phyloP scores from a whole-genome alignment of 2,329 filamentous ascomycete genomes.

The Penicillium sp. region DNA sequence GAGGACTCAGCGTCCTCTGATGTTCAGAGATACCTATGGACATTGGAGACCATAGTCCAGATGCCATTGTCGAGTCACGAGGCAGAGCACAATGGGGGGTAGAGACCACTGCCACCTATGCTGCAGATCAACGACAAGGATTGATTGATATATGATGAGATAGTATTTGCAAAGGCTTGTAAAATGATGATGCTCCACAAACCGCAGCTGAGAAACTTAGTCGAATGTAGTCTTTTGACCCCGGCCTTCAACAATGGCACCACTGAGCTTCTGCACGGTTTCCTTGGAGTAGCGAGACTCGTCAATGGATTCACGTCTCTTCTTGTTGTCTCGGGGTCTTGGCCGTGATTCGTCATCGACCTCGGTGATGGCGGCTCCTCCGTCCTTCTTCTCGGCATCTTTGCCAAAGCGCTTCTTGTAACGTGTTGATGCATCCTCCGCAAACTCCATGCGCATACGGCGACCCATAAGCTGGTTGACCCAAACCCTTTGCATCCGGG shows the following conservation, averaged over 20 bases:
- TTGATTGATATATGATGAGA: background rate
- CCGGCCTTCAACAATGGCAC: constrained; percentile 70
- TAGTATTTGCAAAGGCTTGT: background rate
- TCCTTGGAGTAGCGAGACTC: constrained; percentile 48
- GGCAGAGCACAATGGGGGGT: background rate
- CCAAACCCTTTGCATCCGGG: constrained; percentile 62
- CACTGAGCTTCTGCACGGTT: constrained; percentile 64
- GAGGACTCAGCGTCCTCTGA: background rate
- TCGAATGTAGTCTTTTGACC: constrained; percentile 84
- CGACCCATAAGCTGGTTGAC: constrained; percentile 80
- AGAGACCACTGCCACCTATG: background rate
- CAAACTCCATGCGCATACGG: constrained; percentile 81
- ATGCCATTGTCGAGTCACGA: background rate
- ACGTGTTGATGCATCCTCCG: constrained; percentile 80
- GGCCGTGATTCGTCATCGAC: constrained; percentile 26
- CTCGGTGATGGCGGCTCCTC: constrained; percentile 20
- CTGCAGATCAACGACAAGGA: background rate
- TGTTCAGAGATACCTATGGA: constrained; percentile 1
- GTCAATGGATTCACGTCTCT: constrained; percentile 31
- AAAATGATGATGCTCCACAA: background rate
- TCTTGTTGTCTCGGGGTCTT: constrained; percentile 24
- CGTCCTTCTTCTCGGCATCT: constrained; percentile 49
- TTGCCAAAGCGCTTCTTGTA: constrained; percentile 95
- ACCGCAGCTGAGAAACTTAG: constrained; percentile 31
- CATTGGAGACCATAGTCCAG: background rate